A percentile compares a stretch with the other conserved stretches of the same genome.
These are phyloP conservation scores for Fusarium succisae DNA, from an alignment of 2,329 filamentous ascomycete genomes.

Conservation along the genomic window DNA sequence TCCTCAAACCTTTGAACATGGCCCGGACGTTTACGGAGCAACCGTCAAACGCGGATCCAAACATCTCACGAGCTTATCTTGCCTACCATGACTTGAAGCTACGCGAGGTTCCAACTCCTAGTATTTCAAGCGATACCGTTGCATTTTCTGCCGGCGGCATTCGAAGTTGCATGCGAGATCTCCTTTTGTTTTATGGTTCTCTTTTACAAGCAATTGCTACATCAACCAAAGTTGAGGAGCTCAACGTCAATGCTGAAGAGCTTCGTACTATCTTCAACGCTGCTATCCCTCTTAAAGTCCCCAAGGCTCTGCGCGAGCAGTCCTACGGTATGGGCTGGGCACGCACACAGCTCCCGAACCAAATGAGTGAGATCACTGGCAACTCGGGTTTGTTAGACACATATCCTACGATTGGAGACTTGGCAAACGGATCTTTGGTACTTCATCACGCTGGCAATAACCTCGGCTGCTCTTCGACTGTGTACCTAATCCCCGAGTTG, in stretches of 20 bases:
- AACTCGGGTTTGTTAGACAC: neutral
- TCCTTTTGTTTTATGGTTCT: neutral
- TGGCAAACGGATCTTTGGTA: neutral
- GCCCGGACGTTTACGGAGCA: neutral
- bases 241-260: neutral
- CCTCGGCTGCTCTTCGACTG: neutral
- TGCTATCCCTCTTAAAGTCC: neutral
- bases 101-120: neutral
- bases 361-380: neutral
- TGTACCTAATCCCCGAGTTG: neutral
- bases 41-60: neutral
- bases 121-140: neutral
- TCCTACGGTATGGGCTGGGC: neutral
- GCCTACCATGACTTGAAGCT: neutral
- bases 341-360: neutral
- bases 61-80: neutral
- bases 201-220: neutral
- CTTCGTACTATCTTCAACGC: rapidly evolving
- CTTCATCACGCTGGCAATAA: neutral
- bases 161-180: neutral
- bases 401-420: neutral
- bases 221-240: neutral
- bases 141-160: neutral
- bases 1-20: neutral
- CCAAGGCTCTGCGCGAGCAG: neutral